Percentiles rank a stretch among this genome's conserved stretches.
phyloP scores from a whole-genome alignment of 352 stramenopile genomes.

The Nothophytophthora sp. region DNA sequence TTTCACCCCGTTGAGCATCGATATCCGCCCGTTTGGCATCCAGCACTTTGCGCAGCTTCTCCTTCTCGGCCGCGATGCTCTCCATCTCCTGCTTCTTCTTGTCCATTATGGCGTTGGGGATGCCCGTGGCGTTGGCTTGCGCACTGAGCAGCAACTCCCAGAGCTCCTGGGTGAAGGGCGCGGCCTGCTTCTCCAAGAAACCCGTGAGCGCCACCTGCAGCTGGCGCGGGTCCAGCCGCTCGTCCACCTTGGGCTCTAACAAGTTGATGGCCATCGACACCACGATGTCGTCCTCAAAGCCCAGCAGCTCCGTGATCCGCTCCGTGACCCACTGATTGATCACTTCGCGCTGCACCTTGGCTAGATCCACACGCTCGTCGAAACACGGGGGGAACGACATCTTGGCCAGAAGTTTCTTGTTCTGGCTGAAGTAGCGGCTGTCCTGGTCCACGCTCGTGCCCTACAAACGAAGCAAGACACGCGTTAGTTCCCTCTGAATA shows the following conservation, averaged over 20 bases:
- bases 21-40: conserved; percentile 47
- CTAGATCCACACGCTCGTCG: conserved; percentile 79
- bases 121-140: conserved; percentile 86
- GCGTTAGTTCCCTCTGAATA: too few relatives aligned
- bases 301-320: conserved; percentile 84
- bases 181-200: conserved; percentile 91
- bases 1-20: too few relatives aligned
- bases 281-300: conserved; percentile 94
- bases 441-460: conserved; percentile 59
- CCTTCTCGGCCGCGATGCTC: conserved; percentile 52
- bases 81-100: conserved; percentile 92
- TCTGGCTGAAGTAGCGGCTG: conserved; percentile 80
- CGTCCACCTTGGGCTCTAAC: conserved; percentile 76
- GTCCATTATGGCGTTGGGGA: conserved; percentile 84
- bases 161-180: conserved; percentile 87
- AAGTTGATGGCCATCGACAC: conserved; percentile 85
- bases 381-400: conserved; percentile 86
- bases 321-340: conserved; percentile 90
- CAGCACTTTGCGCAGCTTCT: conserved; percentile 58
- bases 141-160: conserved; percentile 91
- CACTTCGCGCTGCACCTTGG: conserved; percentile 91
- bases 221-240: conserved; percentile 78
- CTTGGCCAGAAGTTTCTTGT: conserved; percentile 89
- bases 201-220: conserved; percentile 90
- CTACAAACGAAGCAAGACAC: background rate